Evolutionary conservation across 1,284 basidiomycete species (phyloP).

Genomic region (Phaffia rhodozyma): DNA sequence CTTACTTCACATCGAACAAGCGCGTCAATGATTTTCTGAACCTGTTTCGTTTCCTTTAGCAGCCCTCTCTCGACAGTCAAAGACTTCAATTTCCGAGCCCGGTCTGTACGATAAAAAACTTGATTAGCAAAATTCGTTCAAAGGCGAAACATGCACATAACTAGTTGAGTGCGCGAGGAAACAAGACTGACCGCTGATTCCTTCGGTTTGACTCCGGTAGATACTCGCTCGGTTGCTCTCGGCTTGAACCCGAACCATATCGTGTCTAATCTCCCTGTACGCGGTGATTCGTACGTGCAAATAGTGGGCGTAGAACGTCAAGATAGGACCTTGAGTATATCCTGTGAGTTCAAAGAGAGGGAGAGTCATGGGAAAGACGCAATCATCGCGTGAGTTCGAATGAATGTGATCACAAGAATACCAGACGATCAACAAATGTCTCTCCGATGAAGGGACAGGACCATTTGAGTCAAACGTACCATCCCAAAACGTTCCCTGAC

Average conservation of each 20-base stretch:
- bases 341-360: constrained; percentile 40
- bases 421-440: background rate
- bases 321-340: constrained; percentile 70
- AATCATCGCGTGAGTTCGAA: background rate
- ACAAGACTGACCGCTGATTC: constrained; percentile 29
- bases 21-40: constrained; percentile 78
- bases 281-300: constrained; percentile 80
- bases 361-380: background rate
- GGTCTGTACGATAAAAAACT: constrained; percentile 25
- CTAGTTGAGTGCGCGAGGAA: background rate
- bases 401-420: background rate
- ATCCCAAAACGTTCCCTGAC: constrained; percentile 58
- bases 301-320: constrained; percentile 78
- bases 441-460: constrained; percentile 5
- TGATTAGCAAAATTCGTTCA: background rate
- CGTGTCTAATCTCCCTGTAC: constrained; percentile 83
- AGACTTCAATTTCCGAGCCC: constrained; percentile 59
- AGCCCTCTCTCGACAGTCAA: constrained; percentile 95
- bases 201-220: constrained; percentile 22
- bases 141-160: background rate
- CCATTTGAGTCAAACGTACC: constrained; percentile 40
- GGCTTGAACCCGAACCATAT: constrained; percentile 78
- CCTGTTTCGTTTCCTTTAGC: constrained; percentile 77
- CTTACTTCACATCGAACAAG: constrained; percentile 75
- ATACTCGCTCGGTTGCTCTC: constrained; percentile 61